These are phyloP conservation scores for Hericium alpestre DNA, from an alignment of 768 basidiomycete genomes.

Conservation along the genomic window DNA sequence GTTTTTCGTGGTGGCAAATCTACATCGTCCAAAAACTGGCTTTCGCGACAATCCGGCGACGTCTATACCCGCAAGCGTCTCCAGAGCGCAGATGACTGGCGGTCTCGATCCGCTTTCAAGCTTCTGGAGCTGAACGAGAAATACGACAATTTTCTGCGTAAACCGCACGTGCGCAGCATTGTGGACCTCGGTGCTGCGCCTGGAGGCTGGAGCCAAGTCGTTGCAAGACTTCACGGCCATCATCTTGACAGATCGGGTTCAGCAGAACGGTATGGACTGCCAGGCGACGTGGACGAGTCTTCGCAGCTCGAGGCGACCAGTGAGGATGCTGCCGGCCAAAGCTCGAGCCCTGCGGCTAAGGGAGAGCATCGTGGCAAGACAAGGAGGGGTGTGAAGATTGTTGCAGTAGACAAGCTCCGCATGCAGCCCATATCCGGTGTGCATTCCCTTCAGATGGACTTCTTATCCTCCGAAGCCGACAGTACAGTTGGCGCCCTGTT, in stretches of 20 bases:
- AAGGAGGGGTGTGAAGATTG: constrained; percentile 27
- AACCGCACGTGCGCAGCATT: constrained; percentile 46
- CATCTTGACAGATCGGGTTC: constrained; percentile 6
- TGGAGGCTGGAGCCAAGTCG: constrained; percentile 91
- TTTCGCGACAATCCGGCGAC: constrained; percentile 58
- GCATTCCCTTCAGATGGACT: constrained; percentile 65
- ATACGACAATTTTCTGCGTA: constrained; percentile 40
- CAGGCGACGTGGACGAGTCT: neutral
- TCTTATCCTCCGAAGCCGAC: constrained; percentile 48
- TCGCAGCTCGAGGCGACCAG: neutral
- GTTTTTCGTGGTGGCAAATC: neutral
- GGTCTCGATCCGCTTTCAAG: constrained; percentile 88
- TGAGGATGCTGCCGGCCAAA: neutral
- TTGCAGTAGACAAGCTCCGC: constrained; percentile 73
- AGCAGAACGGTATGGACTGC: constrained; percentile 5
- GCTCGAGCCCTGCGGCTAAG: neutral
- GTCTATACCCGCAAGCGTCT: constrained; percentile 57
- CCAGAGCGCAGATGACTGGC: constrained; percentile 38
- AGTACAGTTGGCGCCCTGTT: constrained; percentile 32
- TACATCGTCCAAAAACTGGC: constrained; percentile 49
- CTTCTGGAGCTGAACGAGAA: constrained; percentile 66
- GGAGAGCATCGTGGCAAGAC: too few relatives aligned
- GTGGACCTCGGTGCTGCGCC: constrained; percentile 90
- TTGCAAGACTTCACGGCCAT: constrained; percentile 52
- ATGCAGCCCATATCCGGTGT: constrained; percentile 70